Conservation (phyloP, 306 rosid genomes). For the Vigna reflexopilosa region DNA sequence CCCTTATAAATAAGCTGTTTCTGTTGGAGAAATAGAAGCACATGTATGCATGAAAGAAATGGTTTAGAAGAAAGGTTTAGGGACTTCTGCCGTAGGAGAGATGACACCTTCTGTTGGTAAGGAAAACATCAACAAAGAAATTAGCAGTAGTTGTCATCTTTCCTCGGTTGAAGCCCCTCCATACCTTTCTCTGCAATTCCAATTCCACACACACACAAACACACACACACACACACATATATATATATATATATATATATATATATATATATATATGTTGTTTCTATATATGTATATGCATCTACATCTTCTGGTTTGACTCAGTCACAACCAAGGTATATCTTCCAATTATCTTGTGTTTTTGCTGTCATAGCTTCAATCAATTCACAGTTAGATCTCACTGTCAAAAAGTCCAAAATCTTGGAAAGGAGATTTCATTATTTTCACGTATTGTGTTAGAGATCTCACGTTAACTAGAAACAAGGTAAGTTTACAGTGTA, state of each 20-base stretch:
- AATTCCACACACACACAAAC: no score
- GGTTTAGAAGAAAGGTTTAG: slow-evolving; percentile 30
- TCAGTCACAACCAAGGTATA: no score
- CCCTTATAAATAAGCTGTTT: slow-evolving; percentile 7
- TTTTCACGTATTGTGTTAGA: no score
- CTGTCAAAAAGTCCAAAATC: no score
- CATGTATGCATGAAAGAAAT: not conserved
- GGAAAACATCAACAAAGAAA: not conserved
- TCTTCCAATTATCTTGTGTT: not conserved
- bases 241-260: no score
- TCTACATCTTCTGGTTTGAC: not conserved
- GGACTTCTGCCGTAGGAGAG: slow-evolving; percentile 59
- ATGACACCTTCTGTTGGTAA: slow-evolving; percentile 45
- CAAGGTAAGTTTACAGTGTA: no score
- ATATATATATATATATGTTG: no score
- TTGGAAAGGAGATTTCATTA: no score
- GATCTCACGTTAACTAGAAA: no score
- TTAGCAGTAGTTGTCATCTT: slow-evolving; percentile 55
- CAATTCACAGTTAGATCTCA: not conserved
- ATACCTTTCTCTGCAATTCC: not conserved
- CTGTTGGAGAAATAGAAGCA: not conserved
- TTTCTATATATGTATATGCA: not conserved
- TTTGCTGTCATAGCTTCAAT: not conserved
- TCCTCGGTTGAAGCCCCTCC: slow-evolving; percentile 56
- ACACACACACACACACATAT: no score